Evolutionary conservation across 305 asterid genomes (phyloP).

Genomic region (Stenogyne calaminthoides): DNA sequence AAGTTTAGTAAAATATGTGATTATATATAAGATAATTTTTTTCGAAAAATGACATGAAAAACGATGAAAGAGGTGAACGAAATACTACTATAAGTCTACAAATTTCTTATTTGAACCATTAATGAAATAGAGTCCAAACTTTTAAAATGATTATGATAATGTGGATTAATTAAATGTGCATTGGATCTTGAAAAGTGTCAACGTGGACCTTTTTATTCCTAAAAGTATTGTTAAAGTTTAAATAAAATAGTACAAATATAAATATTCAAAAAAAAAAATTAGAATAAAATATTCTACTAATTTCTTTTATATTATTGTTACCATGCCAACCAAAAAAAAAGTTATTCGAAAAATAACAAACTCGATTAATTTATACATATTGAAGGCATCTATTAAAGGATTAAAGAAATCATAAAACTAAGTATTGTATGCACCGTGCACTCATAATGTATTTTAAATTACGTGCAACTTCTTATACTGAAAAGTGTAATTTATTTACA

Average conservation of each 20-base stretch:
- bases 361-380: not conserved
- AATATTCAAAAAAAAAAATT: not conserved
- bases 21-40: not conserved
- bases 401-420: too few species aligned
- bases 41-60: not conserved
- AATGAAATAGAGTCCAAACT: not conserved
- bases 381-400: not conserved
- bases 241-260: not conserved
- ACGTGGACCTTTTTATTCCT: conserved; percentile 11
- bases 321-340: not conserved
- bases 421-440: too few species aligned
- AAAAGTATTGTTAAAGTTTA: not conserved
- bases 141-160: not conserved
- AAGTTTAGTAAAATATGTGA: not conserved
- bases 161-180: not conserved
- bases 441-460: too few species aligned
- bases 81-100: not conserved
- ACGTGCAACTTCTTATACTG: too few species aligned
- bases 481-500: too few species aligned
- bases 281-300: not conserved
- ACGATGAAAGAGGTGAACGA: not conserved
- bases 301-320: not conserved
- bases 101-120: not conserved
- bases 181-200: conserved; percentile 2
- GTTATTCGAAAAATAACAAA: not conserved